Conservation (phyloP, 2,329 filamentous ascomycete genomes). For the Ophiostoma tasmaniense region DNA sequence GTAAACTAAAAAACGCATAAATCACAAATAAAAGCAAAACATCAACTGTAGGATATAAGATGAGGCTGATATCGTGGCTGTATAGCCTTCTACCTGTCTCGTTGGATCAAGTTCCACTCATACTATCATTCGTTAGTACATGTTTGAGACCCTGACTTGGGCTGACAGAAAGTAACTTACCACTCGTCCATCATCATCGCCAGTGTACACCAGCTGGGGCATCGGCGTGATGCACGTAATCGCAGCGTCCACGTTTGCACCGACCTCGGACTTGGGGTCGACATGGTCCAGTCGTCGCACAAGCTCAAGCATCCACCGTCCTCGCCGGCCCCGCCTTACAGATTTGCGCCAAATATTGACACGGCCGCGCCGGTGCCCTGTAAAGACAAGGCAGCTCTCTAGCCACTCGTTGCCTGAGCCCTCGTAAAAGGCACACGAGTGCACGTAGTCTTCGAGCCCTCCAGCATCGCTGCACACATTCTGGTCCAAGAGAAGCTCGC, state of each 20-base stretch:
- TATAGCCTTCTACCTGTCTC: slow-evolving; percentile 36
- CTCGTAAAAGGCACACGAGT: slow-evolving; percentile 86
- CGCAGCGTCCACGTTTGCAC: slow-evolving; percentile 51
- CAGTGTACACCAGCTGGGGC: slow-evolving; percentile 79
- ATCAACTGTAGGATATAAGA: neutral
- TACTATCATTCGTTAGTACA: slow-evolving; percentile 36
- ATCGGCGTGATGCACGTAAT: slow-evolving; percentile 83
- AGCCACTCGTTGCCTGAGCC: slow-evolving; percentile 86
- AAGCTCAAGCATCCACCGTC: slow-evolving; percentile 67
- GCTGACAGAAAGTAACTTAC: slow-evolving; percentile 42
- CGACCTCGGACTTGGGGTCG: slow-evolving; percentile 57
- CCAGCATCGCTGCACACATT: slow-evolving; percentile 50
- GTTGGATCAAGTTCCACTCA: slow-evolving; percentile 54
- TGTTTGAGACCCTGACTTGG: neutral
- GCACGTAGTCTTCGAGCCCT: slow-evolving; percentile 63
- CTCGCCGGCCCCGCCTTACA: slow-evolving; percentile 42
- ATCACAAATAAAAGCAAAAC: neutral
- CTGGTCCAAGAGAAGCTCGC: slow-evolving; percentile 71
- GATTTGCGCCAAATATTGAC: slow-evolving; percentile 66
- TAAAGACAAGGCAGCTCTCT: slow-evolving; percentile 77
- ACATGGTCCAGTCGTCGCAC: slow-evolving; percentile 75
- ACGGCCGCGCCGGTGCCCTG: slow-evolving; percentile 73
- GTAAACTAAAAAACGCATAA: neutral
- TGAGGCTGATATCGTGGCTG: neutral
- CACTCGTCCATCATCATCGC: slow-evolving; percentile 87